Evolutionary conservation across 805 yeast species (phyloP).

Genomic region (Schwanniomyces vanrijiae): DNA sequence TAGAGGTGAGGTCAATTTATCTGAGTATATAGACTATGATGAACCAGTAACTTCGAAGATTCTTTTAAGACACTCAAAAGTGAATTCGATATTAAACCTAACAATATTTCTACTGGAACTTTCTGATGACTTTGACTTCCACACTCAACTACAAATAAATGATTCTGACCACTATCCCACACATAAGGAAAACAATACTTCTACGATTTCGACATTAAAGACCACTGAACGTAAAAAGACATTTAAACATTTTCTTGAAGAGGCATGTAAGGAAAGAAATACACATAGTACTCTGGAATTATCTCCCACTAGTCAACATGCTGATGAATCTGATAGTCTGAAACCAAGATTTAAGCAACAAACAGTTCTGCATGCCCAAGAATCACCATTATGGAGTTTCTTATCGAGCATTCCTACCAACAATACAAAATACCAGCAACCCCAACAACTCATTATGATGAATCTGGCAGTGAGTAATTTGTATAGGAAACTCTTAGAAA

Average conservation of each 20-base stretch:
- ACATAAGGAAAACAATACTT: slow-evolving; percentile 5
- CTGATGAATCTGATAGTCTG: slow-evolving; percentile 2
- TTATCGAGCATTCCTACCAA: background rate
- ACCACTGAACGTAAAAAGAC: slow-evolving; percentile 34
- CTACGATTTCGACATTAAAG: slow-evolving; percentile 32
- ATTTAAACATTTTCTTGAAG: slow-evolving; percentile 49
- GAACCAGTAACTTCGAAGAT: slow-evolving; percentile 59
- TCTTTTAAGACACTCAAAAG: slow-evolving; percentile 72
- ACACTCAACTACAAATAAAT: slow-evolving; percentile 38
- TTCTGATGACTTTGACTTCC: slow-evolving; percentile 39
- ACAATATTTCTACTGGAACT: slow-evolving; percentile 52
- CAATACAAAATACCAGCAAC: background rate
- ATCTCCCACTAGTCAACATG: background rate
- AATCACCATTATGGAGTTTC: background rate
- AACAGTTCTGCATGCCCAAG: background rate
- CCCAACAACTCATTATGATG: slow-evolving; percentile 22
- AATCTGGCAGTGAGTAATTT: slow-evolving; percentile 53
- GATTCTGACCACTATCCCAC: slow-evolving; percentile 14
- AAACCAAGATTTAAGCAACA: background rate
- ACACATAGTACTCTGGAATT: slow-evolving; percentile 2
- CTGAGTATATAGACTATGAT: slow-evolving; percentile 65
- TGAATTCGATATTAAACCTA: slow-evolving; percentile 74
- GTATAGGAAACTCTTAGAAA: slow-evolving; percentile 54
- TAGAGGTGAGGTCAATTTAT: slow-evolving; percentile 58
- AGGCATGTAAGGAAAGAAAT: slow-evolving; percentile 21